Evolutionary conservation across 495 filamentous ascomycete genomes (phyloP).

Genomic region (Penicillium roqueforti): DNA sequence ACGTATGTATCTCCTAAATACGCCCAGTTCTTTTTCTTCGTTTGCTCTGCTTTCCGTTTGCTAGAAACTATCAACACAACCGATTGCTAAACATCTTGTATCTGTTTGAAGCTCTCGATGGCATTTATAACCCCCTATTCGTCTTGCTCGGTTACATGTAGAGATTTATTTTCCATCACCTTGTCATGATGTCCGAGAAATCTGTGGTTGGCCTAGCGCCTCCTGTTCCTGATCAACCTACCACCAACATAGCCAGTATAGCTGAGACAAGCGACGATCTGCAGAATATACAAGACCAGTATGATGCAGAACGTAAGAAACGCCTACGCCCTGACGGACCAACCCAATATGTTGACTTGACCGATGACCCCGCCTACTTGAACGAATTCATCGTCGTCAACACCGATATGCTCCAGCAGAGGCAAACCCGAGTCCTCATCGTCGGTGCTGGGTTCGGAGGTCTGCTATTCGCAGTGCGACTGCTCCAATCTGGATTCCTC

Average conservation of each 20-base stretch:
- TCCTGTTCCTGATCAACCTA: neutral
- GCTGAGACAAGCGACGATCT: neutral
- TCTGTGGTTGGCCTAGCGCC: neutral
- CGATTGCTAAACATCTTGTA: neutral
- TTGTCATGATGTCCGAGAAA: neutral
- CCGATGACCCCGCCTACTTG: too few species aligned
- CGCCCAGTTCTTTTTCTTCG: neutral
- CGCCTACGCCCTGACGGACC: conserved; percentile 2
- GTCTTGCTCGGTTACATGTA: neutral
- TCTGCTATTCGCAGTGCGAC: conserved; percentile 43
- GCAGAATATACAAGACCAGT: neutral
- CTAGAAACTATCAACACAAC: neutral
- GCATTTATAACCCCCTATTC: neutral
- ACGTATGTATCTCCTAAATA: too few species aligned
- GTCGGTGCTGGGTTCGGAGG: conserved; percentile 52
- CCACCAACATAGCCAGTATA: neutral
- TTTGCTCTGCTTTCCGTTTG: neutral
- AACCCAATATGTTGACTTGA: neutral
- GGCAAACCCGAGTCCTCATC: conserved; percentile 23
- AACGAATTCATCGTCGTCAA: too few species aligned
- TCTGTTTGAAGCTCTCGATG: neutral
- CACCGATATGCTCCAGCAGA: neutral
- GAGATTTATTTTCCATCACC: neutral
- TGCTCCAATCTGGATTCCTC: conserved; percentile 45
- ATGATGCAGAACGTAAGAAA: conserved; percentile 2